Percentiles rank a stretch among this genome's conserved stretches.
Evolutionary conservation across 306 rosid species (phyloP).

Genomic region (Luffa acutangula): DNA sequence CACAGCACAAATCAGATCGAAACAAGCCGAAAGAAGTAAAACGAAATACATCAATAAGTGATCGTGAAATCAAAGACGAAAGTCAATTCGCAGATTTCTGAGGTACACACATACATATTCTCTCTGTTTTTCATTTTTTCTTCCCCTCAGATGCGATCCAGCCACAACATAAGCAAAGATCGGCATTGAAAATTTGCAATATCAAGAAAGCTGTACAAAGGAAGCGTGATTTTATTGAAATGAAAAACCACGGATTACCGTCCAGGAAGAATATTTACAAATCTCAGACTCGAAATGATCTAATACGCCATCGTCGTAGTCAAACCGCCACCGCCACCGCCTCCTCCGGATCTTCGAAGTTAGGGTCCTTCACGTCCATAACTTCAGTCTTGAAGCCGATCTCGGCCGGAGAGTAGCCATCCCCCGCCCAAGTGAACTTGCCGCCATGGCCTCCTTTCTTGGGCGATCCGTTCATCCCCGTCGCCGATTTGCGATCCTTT

Average conservation of each 20-base stretch:
- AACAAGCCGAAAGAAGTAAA: neutral
- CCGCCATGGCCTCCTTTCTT: slow-evolving; percentile 96
- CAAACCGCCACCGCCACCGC: slow-evolving; percentile 22
- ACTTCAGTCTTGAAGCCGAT: slow-evolving; percentile 28
- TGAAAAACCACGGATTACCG: neutral
- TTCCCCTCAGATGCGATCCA: neutral
- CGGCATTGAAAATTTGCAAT: neutral
- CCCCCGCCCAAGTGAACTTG: slow-evolving; percentile 82
- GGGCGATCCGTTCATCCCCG: slow-evolving; percentile 80
- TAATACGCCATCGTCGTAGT: neutral
- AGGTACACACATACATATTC: neutral
- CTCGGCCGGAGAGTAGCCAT: slow-evolving; percentile 35
- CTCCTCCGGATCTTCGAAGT: slow-evolving; percentile 65
- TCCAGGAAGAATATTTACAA: neutral
- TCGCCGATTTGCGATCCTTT: slow-evolving; percentile 67
- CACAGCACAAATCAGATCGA: neutral
- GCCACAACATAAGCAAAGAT: neutral
- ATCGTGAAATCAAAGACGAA: neutral
- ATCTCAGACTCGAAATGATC: neutral
- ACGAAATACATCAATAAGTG: neutral
- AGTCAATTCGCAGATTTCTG: neutral
- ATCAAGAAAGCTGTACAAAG: neutral
- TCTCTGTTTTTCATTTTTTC: neutral
- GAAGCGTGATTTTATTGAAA: slow-evolving; percentile 1
- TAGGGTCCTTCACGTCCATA: slow-evolving; percentile 61